Evolutionary conservation across 495 filamentous ascomycete species (phyloP).

Genomic region (Penicillium paxilli): DNA sequence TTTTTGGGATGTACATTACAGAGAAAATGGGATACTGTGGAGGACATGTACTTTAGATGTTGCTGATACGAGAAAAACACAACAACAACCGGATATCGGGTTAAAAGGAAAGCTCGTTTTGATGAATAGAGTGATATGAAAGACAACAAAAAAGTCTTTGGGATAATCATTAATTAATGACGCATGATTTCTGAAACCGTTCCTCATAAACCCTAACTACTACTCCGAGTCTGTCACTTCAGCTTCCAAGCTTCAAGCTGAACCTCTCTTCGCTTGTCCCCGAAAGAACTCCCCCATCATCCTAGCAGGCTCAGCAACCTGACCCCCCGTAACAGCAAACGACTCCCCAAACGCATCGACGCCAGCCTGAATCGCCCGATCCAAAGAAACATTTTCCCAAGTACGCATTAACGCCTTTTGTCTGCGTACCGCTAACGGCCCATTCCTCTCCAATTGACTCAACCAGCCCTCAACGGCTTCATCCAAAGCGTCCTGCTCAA

Average conservation of each 20-base stretch:
- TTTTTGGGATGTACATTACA: not conserved
- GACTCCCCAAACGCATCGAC: constrained; percentile 22
- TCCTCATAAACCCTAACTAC: not conserved
- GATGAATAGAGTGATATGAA: not conserved
- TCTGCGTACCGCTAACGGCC: constrained; percentile 19
- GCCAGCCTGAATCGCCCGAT: constrained; percentile 18
- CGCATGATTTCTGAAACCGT: not conserved
- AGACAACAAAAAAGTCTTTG: not conserved
- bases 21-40: constrained; percentile 1
- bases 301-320: constrained; percentile 13
- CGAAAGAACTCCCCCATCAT: constrained; percentile 23
- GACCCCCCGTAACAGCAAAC: constrained; percentile 11
- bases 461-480: constrained; percentile 25
- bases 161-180: not conserved
- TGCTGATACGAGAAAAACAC: too few species aligned
- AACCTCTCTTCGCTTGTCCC: constrained; percentile 1
- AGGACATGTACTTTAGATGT: not conserved
- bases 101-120: too few species aligned
- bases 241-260: not conserved
- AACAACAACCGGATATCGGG: too few species aligned
- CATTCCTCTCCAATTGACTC: constrained; percentile 24
- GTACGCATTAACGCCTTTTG: constrained; percentile 26
- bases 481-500: constrained; percentile 17
- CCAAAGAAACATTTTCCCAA: constrained; percentile 22
- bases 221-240: not conserved